These are phyloP conservation scores for Aegilops longissima DNA, from an alignment of 176 grass and related monocot species.

Conservation along the genomic window DNA sequence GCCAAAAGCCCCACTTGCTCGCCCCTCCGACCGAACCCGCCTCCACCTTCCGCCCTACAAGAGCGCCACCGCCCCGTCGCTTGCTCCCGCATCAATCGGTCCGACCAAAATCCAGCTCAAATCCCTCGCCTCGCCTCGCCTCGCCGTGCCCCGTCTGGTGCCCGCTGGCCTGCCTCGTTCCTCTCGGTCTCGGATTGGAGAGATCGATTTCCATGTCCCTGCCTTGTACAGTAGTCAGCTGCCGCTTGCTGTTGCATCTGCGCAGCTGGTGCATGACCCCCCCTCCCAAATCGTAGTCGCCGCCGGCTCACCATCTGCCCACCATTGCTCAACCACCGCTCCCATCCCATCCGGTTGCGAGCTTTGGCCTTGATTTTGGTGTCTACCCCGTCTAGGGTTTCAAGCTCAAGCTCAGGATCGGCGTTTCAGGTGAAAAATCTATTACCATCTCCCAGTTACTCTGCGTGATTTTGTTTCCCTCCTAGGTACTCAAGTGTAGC, in stretches of 20 bases:
- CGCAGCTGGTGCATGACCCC: constrained; percentile 15
- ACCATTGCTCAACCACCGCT: not conserved
- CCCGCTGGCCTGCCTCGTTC: not conserved
- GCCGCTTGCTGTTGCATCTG: not conserved
- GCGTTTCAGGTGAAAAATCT: constrained; percentile 42
- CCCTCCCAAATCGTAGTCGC: not conserved
- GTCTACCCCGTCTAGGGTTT: constrained; percentile 37
- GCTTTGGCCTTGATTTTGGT: not conserved
- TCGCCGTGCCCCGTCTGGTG: not conserved
- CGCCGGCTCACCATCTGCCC: not conserved
- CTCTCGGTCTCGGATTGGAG: not conserved
- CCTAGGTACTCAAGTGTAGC: not conserved
- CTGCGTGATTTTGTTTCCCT: not conserved
- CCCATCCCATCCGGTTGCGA: not conserved
- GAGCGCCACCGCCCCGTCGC: constrained; percentile 9
- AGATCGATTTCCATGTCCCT: not conserved
- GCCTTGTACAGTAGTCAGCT: not conserved
- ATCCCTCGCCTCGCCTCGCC: not conserved
- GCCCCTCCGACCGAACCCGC: not conserved
- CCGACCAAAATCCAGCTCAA: constrained; percentile 30
- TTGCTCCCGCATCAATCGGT: not conserved
- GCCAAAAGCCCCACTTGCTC: constrained; percentile 7
- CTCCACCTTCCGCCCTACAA: not conserved
- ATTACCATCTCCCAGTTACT: not conserved
- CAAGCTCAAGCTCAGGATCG: not conserved